A percentile compares a stretch with the other conserved stretches of the same genome.
These are phyloP conservation scores for Dendrobium officinale DNA, from an alignment of 106 monocot species.

Conservation along the genomic window DNA sequence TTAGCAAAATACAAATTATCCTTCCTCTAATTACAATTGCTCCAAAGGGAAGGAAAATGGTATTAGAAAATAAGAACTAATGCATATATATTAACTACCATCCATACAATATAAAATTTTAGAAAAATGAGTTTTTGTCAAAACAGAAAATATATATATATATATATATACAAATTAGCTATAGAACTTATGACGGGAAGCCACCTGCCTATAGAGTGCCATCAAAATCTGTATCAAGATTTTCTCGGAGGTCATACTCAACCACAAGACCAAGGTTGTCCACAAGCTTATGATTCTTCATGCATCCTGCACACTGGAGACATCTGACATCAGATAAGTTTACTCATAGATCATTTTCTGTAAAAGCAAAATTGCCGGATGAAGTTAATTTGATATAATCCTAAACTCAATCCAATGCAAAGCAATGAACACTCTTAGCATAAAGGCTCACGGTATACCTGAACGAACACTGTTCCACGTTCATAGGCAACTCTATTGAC, in stretches of 20 bases:
- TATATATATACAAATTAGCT: background rate
- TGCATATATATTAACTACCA: background rate
- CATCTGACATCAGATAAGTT: background rate
- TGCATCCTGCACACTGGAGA: constrained; percentile 82
- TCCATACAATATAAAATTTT: background rate
- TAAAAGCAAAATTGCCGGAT: too few relatives aligned
- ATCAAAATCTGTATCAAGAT: constrained; percentile 15
- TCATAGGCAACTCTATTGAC: constrained; percentile 34
- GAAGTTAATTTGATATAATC: too few relatives aligned
- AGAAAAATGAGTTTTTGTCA: background rate
- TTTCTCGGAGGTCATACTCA: constrained; percentile 73
- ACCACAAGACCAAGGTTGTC: constrained; percentile 90
- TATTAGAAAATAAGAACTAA: background rate
- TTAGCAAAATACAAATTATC: background rate
- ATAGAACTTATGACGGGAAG: background rate
- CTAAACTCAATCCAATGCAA: too few relatives aligned
- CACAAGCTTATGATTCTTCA: constrained; percentile 66
- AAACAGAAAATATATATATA: too few relatives aligned
- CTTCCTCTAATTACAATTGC: background rate
- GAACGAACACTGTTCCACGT: constrained; percentile 38
- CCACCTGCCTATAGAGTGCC: background rate
- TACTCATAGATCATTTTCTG: background rate
- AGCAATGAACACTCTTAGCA: background rate
- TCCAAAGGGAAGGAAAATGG: background rate
- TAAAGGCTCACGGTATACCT: constrained; percentile 9